Percentiles rank a stretch among this genome's conserved stretches.
These are phyloP conservation scores for Hanseniaspora nectarophila DNA, from an alignment of 805 yeast genomes.

Conservation along the genomic window DNA sequence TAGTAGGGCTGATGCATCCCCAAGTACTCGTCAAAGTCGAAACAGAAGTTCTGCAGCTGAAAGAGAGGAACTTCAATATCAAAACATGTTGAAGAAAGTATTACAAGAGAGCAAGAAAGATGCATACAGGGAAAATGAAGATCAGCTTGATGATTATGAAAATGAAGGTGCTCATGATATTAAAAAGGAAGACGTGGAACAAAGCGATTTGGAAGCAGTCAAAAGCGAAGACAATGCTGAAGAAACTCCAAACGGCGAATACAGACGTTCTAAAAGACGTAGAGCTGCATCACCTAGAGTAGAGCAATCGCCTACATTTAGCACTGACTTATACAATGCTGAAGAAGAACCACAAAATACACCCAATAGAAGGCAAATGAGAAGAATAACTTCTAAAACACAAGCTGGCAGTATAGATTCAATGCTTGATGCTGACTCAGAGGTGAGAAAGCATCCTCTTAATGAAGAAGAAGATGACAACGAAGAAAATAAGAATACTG, in stretches of 20 bases:
- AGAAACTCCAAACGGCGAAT: slow-evolving; percentile 4
- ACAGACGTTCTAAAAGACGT: background rate
- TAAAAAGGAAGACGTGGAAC: background rate
- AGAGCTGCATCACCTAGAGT: slow-evolving; percentile 3
- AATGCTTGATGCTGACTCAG: background rate
- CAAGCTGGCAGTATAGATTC: slow-evolving; percentile 1
- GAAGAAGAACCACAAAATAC: background rate
- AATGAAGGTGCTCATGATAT: slow-evolving; percentile 16
- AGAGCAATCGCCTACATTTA: slow-evolving; percentile 7
- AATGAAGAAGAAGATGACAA: slow-evolving; percentile 8
- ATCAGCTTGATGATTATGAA: slow-evolving; percentile 13
- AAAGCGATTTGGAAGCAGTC: background rate
- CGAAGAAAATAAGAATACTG: slow-evolving; percentile 3
- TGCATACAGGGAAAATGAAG: slow-evolving; percentile 20
- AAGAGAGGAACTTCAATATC: slow-evolving; percentile 36
- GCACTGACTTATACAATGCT: background rate
- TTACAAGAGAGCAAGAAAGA: slow-evolving; percentile 32
- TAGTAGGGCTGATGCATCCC: background rate
- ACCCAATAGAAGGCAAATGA: background rate
- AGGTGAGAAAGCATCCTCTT: background rate
- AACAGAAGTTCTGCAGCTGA: slow-evolving; percentile 27
- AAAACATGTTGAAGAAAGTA: slow-evolving; percentile 32
- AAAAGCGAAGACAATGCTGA: slow-evolving; percentile 7
- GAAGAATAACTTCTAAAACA: background rate
- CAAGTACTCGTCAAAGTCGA: slow-evolving; percentile 7